Evolutionary conservation across 441 rosid species (phyloP), one percentile per base, ranked within the genome.

Genomic region (Croton setiger): DNA sequence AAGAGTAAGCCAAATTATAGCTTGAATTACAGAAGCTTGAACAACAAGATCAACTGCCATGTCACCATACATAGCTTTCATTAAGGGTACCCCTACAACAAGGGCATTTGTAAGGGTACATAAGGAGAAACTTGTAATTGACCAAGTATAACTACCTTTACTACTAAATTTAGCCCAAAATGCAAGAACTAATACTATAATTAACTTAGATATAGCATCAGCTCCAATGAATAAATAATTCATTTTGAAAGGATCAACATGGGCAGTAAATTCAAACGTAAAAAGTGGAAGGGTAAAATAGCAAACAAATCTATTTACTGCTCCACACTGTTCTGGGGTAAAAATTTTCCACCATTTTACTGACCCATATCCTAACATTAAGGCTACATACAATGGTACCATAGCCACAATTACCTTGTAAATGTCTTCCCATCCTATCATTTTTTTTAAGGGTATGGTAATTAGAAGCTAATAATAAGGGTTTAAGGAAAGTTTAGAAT

Each of bases 341-440:
- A 94, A 87, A 5, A 94, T 80, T 10, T 74, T 73, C 98, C 98
- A 94, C 98, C 98, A 91, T 69, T 75, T 87, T 33, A 94, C 95
- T 1, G 98, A 94, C 4, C 93, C 97, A 36, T 94, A 94, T 7
- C 97, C 98, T 35, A 94, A 72, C 6, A 86, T 51, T 43, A 94
- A 72, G n/a, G 97, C 96, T 17, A 88, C 88, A 37, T 90, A 94
- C 2, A 94, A 86, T 3, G 98, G 98, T 35, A 79, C 86, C 90
- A 84, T 87, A 27, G 97, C 97, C 71, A 66, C 97, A 7, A 84
- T 73, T 69, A 94, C 98, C 67, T 91, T 91, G 81, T 90, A 94
- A 66, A 82, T 82, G 71, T 94, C 96, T 57, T 64, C 90, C 79
- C 85, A 86, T 36, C 87, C 86, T 64, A 94, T 88, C 98, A 94